Conservation (phyloP, 2,329 filamentous ascomycete species). For the Fusarium humuli region DNA sequence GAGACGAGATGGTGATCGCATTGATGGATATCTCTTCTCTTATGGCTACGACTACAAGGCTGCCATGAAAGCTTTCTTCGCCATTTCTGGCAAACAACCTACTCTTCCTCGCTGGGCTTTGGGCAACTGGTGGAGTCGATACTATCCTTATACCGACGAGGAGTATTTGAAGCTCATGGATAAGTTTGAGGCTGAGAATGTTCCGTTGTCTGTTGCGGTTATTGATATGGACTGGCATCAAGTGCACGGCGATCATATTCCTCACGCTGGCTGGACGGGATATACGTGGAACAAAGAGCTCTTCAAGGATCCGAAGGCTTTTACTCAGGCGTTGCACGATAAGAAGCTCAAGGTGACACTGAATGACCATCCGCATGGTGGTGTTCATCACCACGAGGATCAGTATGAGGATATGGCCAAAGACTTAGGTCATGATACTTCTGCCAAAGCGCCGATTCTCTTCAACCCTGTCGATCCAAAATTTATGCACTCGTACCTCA, state of each 20-base stretch:
- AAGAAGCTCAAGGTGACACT: slow-evolving; percentile 65
- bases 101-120: slow-evolving; percentile 67
- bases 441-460: slow-evolving; percentile 60
- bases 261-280: slow-evolving; percentile 60
- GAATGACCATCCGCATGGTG: slow-evolving; percentile 72
- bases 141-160: slow-evolving; percentile 66
- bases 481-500: slow-evolving; percentile 69
- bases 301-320: slow-evolving; percentile 63
- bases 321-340: slow-evolving; percentile 63
- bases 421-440: slow-evolving; percentile 63
- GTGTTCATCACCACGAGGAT: slow-evolving; percentile 67
- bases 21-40: slow-evolving; percentile 70
- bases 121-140: slow-evolving; percentile 75
- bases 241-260: slow-evolving; percentile 60
- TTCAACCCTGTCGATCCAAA: slow-evolving; percentile 66
- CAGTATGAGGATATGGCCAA: slow-evolving; percentile 66
- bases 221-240: slow-evolving; percentile 77
- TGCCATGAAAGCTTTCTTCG: slow-evolving; percentile 66
- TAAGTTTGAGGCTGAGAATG: slow-evolving; percentile 60
- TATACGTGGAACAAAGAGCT: slow-evolving; percentile 70
- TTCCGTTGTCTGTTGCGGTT: slow-evolving; percentile 70
- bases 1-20: slow-evolving; percentile 58
- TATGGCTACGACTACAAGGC: slow-evolving; percentile 68
- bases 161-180: slow-evolving; percentile 70
- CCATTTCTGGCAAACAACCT: slow-evolving; percentile 67